These are phyloP conservation scores for Tulasnella sp. DNA, from an alignment of 768 basidiomycete species.

Conservation along the genomic window DNA sequence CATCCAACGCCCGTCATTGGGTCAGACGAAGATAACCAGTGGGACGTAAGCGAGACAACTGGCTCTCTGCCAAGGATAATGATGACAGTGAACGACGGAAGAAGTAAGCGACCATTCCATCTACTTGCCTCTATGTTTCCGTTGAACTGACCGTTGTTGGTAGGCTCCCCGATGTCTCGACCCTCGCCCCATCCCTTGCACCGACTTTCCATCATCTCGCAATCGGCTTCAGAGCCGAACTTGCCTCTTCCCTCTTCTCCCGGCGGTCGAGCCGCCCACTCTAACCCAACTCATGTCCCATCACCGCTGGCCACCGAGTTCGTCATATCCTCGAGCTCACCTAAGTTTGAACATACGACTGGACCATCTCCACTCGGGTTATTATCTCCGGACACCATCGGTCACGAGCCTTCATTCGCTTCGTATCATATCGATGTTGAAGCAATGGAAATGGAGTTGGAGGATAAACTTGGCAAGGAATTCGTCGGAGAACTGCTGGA, in stretches of 20 bases:
- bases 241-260: not conserved
- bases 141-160: not conserved
- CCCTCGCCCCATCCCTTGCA: not conserved
- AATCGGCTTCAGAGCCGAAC: not conserved
- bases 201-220: not conserved
- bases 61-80: conserved; percentile 1
- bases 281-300: not conserved
- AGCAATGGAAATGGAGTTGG: not conserved
- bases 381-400: not conserved
- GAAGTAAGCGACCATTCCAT: not conserved
- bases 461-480: not conserved
- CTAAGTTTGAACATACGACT: not conserved
- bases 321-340: not conserved
- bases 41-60: not conserved
- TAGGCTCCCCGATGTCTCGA: not conserved
- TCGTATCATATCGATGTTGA: not conserved
- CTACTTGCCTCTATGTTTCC: not conserved
- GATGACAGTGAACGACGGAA: not conserved
- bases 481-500: not conserved
- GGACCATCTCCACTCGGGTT: not conserved
- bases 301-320: not conserved
- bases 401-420: not conserved
- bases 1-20: not conserved
- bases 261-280: not conserved
- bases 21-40: not conserved